Base-by-base conservation (phyloP, 1,284 basidiomycete genomes). In the Fistulinella staudtii region DNA sequence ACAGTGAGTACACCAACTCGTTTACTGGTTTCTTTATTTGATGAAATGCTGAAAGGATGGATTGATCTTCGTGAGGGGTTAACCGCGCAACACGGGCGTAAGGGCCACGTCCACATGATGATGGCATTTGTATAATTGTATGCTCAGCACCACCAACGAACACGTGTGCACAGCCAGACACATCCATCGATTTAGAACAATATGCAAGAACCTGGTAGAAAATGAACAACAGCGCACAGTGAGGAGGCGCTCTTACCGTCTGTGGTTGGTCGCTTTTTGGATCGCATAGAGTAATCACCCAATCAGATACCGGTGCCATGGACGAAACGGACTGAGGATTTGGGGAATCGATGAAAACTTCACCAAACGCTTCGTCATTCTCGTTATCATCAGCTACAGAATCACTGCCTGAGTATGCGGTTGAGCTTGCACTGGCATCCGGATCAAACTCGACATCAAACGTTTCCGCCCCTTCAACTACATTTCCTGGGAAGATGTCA, bases 341-440 rank as follows among this genome's bases (percentile, higher is more conserved):
- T 10, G 62, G 60, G 11, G 57, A 60, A 21, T 51, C 44, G 31
- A 64, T 61, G 46, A 64, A 61, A 2, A 64, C 48, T 39, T 59
- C 57, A n/a, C 54, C 56, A 30, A 57, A 61, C 18, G 43, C 35
- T 28, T 43, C 34, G 3, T 25, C 36, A 17, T 43, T 36, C 31
- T 41, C 39, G 31, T 41, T 31, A 20, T 41, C 39, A 34, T 8
- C 33, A 10, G 39, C 27, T 14, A 8, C 17, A 4, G 31, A 31
- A 15, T 20, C 27, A 14, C 39, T 28, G 14, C 27, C 27, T 11
- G 27, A 28, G 27, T 4, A 28, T 28, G 27, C 31, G 6, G 29
- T 11, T 13, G 39, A 30, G 23, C 20, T 35, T 24, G 31, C 25
- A 13, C 11, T 34, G n/a, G 39, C 23, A n/a, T 41, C 39, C 4